Conservation (phyloP, 345 rosid species). For the Barbarea vulgaris region DNA sequence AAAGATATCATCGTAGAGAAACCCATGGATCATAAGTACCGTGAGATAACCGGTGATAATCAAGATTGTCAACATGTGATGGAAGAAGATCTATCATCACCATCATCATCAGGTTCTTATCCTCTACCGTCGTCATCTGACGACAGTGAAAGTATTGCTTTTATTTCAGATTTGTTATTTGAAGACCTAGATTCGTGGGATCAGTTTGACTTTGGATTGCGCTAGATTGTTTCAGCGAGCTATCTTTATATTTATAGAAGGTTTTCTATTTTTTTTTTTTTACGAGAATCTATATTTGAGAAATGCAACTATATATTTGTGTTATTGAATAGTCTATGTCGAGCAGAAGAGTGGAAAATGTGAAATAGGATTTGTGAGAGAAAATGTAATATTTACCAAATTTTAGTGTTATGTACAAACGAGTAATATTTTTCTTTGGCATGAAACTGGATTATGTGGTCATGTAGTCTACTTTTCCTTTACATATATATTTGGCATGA, state of each 20-base stretch:
- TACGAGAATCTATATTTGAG: not conserved
- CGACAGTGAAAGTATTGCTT: conserved; percentile 14
- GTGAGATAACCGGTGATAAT: conserved; percentile 5
- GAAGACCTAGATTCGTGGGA: conserved; percentile 27
- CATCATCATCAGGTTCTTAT: conserved; percentile 11
- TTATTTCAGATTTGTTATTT: conserved; percentile 5
- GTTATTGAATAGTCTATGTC: not conserved
- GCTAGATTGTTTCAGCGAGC: conserved; percentile 10
- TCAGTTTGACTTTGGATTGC: conserved; percentile 28
- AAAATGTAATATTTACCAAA: not conserved
- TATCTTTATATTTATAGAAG: not conserved
- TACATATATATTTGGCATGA: not conserved
- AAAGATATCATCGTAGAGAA: not conserved
- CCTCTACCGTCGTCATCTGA: conserved; percentile 22
- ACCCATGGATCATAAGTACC: conserved; percentile 1
- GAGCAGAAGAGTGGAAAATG: not conserved
- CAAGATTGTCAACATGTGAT: conserved; percentile 26
- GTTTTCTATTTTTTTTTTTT: not conserved
- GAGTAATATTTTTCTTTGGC: not conserved
- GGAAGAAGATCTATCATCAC: conserved; percentile 22
- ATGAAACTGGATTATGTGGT: not conserved
- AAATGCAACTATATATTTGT: not conserved
- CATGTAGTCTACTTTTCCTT: not conserved
- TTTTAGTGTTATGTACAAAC: not conserved
- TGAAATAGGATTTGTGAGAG: not conserved